A percentile compares a stretch with the other conserved stretches of the same genome.
Conservation (phyloP, 345 rosid species). For the Syzygium grande region DNA sequence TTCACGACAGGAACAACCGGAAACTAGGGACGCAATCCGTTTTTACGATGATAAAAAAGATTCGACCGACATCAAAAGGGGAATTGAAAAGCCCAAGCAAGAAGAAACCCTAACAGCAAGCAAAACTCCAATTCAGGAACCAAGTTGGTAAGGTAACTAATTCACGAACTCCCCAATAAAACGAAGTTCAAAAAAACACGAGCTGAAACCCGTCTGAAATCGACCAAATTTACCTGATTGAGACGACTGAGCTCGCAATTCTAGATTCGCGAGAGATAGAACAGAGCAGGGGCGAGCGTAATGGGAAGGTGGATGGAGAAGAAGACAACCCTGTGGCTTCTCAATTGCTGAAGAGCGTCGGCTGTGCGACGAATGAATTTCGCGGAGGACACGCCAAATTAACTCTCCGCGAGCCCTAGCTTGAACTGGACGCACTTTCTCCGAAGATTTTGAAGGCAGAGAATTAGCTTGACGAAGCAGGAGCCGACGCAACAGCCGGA, state of each 20-base stretch:
- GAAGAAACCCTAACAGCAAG: not conserved
- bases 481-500: not conserved
- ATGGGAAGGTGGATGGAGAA: not conserved
- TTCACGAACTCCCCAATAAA: not conserved
- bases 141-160: not conserved
- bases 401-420: not conserved
- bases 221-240: not conserved
- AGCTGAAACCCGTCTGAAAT: not conserved
- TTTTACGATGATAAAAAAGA: not conserved
- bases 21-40: not conserved
- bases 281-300: not conserved
- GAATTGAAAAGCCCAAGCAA: not conserved
- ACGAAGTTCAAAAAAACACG: not conserved
- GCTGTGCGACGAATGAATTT: not conserved
- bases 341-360: not conserved
- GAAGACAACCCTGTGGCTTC: not conserved
- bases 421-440: not conserved
- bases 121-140: not conserved
- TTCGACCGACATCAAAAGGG: not conserved
- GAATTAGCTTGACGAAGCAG: not conserved
- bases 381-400: not conserved
- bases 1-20: not conserved
- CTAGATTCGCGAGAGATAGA: not conserved
- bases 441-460: not conserved
- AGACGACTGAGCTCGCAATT: not conserved